Conservation (phyloP, 176 grass and related monocot species). For the Ensete glaucum region DNA sequence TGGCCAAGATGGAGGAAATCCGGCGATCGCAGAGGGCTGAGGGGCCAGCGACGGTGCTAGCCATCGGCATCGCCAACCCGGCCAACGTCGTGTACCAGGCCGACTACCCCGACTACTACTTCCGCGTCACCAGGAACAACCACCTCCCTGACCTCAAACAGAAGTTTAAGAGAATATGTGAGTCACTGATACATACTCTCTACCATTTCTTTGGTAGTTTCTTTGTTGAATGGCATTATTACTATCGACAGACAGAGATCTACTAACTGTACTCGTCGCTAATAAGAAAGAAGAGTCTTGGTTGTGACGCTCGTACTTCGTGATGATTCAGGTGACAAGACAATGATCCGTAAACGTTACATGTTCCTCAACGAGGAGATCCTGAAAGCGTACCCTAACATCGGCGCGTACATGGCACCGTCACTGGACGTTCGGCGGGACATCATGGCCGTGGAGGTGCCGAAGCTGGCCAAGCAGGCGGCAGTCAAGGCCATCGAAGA, state of each 20-base stretch:
- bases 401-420: background rate
- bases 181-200: background rate
- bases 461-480: background rate
- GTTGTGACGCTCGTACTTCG: accelerated
- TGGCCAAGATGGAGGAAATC: background rate
- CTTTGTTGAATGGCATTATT: background rate
- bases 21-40: background rate
- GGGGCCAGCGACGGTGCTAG: background rate
- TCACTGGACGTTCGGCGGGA: background rate
- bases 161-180: background rate
- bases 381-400: background rate
- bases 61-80: background rate
- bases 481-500: background rate
- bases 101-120: conserved; percentile 1
- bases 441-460: background rate
- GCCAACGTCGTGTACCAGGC: background rate
- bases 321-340: background rate
- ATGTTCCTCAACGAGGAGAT: background rate
- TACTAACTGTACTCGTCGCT: background rate
- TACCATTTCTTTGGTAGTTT: background rate
- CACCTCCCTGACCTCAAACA: background rate
- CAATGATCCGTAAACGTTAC: background rate
- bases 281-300: background rate
- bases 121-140: background rate
- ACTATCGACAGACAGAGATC: too few species aligned